Conservation (phyloP, 1,284 basidiomycete species). For the Wolfiporia cocos region DNA sequence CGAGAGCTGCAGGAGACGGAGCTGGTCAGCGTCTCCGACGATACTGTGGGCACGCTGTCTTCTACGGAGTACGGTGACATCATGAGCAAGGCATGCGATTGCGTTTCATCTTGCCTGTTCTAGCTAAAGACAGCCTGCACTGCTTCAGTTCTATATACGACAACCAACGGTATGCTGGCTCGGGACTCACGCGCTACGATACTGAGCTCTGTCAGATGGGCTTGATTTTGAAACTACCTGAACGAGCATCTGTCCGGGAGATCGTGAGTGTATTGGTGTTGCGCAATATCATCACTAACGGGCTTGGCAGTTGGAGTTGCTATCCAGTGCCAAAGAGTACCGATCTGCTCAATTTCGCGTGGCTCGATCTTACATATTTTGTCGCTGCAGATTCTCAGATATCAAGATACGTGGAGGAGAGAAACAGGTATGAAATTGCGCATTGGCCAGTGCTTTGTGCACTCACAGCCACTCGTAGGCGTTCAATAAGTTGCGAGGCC, state of each 20-base stretch:
- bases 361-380: no score
- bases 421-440: conserved; percentile 42
- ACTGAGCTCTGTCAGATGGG: conserved; percentile 48
- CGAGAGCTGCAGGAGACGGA: conserved; percentile 48
- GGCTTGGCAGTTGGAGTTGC: conserved; percentile 49
- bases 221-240: conserved; percentile 53
- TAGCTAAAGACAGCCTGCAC: not conserved
- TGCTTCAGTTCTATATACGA: conserved; percentile 65
- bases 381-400: conserved; percentile 66
- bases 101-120: conserved; percentile 4
- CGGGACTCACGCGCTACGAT: no score
- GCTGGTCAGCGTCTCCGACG: conserved; percentile 43
- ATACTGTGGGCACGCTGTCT: conserved; percentile 32
- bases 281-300: conserved; percentile 7
- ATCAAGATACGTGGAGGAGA: conserved; percentile 65
- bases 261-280: conserved; percentile 53
- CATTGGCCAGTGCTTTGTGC: not conserved
- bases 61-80: conserved; percentile 76
- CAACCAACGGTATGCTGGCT: conserved; percentile 51
- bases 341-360: no score
- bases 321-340: conserved; percentile 71
- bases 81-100: conserved; percentile 67
- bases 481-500: conserved; percentile 59
- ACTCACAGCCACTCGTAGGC: conserved; percentile 28
- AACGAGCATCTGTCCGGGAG: conserved; percentile 48